A percentile compares a stretch with the other conserved stretches of the same genome.
Evolutionary conservation across 495 filamentous ascomycete species (phyloP).

Genomic region (Podospora conica): DNA sequence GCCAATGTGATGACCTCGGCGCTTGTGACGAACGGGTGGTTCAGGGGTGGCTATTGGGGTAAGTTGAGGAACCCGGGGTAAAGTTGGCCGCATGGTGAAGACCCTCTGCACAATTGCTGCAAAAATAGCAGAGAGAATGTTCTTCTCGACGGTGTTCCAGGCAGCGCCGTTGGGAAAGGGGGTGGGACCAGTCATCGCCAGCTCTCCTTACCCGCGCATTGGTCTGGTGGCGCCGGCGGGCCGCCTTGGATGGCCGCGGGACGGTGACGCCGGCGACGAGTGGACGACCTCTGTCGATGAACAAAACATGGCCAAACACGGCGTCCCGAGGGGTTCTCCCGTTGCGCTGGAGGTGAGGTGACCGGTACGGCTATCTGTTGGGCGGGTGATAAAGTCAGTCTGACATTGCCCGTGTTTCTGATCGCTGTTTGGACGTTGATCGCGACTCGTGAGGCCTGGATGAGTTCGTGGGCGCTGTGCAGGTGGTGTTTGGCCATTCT

Average conservation of each 20-base stretch:
- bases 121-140: slow-evolving; percentile 1
- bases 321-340: slow-evolving; percentile 7
- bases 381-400: slow-evolving; percentile 9
- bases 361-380: slow-evolving; percentile 6
- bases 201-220: not conserved
- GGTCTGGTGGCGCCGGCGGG: not conserved
- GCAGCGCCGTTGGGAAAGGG: not conserved
- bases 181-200: not conserved
- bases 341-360: not conserved
- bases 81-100: not conserved
- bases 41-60: not conserved
- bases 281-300: not conserved
- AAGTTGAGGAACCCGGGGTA: not conserved
- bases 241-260: not conserved
- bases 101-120: slow-evolving; percentile 1
- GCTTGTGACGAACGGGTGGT: not conserved
- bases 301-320: slow-evolving; percentile 9
- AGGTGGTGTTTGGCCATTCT: slow-evolving; percentile 19
- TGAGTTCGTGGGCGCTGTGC: slow-evolving; percentile 6
- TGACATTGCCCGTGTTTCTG: slow-evolving; percentile 19
- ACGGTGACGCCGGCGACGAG: not conserved
- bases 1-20: not conserved
- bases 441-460: slow-evolving; percentile 4
- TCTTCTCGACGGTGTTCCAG: not conserved
- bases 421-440: slow-evolving; percentile 20